Base-by-base conservation (phyloP, 331 rosid genomes). In the Rhamnella rubrinervis region DNA sequence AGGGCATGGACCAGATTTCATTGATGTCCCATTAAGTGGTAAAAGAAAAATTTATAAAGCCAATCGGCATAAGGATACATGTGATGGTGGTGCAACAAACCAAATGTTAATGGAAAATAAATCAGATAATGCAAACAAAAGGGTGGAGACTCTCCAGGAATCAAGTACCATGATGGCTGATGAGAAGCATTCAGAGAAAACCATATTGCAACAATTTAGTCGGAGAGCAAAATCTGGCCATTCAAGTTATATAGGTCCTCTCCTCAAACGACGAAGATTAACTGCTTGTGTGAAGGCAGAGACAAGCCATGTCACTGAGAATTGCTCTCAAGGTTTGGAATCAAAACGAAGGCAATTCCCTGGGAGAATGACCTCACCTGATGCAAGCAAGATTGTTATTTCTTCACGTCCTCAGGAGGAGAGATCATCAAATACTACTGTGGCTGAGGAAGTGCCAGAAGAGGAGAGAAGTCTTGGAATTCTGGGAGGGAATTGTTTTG, bases 231-330 rank as follows among this genome's bases (percentile, higher is more conserved):
- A 88, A 75, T 66, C 84, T 53, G 77, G 69, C 50, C 84, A 82
- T 62, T 81, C 85, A 47, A 81, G 81, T 75, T 74, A 55, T 68
- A 70, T 53, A 41, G 83, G 65, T 66, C 85, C 82, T 72, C 76
- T 81, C 57, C 62, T 71, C 40, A 91, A 89, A 82, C 80, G 85
- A 56, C 68, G 86, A 70, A 89, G 84, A 73, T 65, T 91, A 60
- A 72, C 85, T 71, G 85, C 86, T 62, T 86, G 88, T 74, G 83
- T 67, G 31, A 79, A 83, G 81, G 80, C 58, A 57, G 90, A 88
- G 76, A 78, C 78, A 55, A 73, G 66, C 53, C 74, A 74, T 61
- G 20, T 71, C 28, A 61, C 49, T 37, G 81, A 83, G 71, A 75
- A 78, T 11, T 75, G 82, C 44, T 65, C 75, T 10, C 74, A 68